Evolutionary conservation across 2,329 filamentous ascomycete genomes (phyloP), one percentile per base, ranked within the genome.

Genomic region (Exophiala sp.): DNA sequence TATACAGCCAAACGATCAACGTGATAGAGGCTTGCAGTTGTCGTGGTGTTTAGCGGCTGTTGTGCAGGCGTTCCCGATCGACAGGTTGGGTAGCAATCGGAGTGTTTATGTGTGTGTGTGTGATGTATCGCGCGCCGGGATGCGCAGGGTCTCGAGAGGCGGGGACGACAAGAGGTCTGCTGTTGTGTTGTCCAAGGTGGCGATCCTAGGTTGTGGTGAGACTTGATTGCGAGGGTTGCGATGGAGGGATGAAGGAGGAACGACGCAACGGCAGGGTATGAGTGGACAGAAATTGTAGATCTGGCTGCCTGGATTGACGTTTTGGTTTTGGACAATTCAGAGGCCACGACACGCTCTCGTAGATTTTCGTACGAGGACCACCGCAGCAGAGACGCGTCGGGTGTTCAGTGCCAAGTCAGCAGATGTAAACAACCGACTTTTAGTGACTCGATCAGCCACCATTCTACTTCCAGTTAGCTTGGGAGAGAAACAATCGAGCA

Each of bases 281-380:
- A 48, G 33, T 49, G 46, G 51, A n/a, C 35, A 43, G 50, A 39
- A 5, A 35, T 33, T 32, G 44, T 39, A 51, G 47, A 51, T 50
- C 43, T 43, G 29, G 21, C 32, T 44, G 45, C 46, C 47, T 14
- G 44, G 44, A 38, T 54, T 45, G 21, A 40, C 32, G 50, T 47
- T 39, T 55, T 38, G 44, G 20, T 38, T 16, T 51, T 40, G 14
- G 48, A 20, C 33, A 36, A 53, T 43, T 32, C 36, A 46, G n/a
- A 35, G 50, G 50, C 48, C 39, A 51, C 20, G 48, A 51, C 48
- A 51, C 48, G 48, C 29, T 50, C 44, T 12, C 44, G 29, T 43
- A 24, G 21, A 6, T 20, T 16, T 43, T 43, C 20, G 41, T 24
- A 43, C n/a, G 29, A 43, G 24, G 3, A 8, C 24, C 24, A 29